Base-by-base conservation (phyloP, 139 green algal genomes). In the Coelastrella sp. region DNA sequence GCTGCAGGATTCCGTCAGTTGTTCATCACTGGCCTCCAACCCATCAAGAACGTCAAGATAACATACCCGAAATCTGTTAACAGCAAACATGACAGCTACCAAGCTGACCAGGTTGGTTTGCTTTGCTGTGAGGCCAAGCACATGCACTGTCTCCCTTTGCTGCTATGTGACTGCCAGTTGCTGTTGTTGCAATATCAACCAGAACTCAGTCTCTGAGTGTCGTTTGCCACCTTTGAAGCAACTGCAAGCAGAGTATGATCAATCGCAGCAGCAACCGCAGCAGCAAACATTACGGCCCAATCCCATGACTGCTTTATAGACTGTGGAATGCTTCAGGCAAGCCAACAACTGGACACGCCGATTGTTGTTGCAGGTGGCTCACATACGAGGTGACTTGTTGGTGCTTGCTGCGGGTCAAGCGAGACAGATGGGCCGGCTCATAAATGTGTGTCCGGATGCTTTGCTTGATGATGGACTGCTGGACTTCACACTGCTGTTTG, bases 381-480 rank as follows among this genome's bases (percentile, higher is more conserved):
- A 11, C 6, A 16, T 89, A 13, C 68, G 4, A 47, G 89, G 81
- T 4, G 82, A 89, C n/a, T 61, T 92, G 59, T 59, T 89, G 23
- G 82, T 83, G 7, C 54, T 92, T 61, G 89, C 74, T 56, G 81
- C 61, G 4, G 89, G 89, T 32, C 73, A 92, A 60, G 56, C 32
- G 3, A 73, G 89, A 11, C 89, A 92, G 89, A 92, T 92, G 89
- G 89, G 60, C 5, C 82, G 89, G n/a, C 61, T 89, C 60, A 5
- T 92, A 3, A 86, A 80, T 58, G 60, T 91, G 47, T 94, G 90
- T 47, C 93, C 93, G 16, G 84, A 94, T 66, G 93, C 93, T 5
- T 68, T 95, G 75, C 91, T 95, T n/a, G 93, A 94, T 82, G 93
- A 95, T 58, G 93, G 93, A 11, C 83, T 94, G 90, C 84, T 95